Base-by-base conservation (phyloP, 176 grass and related monocot genomes). In the Carex pumila region DNA sequence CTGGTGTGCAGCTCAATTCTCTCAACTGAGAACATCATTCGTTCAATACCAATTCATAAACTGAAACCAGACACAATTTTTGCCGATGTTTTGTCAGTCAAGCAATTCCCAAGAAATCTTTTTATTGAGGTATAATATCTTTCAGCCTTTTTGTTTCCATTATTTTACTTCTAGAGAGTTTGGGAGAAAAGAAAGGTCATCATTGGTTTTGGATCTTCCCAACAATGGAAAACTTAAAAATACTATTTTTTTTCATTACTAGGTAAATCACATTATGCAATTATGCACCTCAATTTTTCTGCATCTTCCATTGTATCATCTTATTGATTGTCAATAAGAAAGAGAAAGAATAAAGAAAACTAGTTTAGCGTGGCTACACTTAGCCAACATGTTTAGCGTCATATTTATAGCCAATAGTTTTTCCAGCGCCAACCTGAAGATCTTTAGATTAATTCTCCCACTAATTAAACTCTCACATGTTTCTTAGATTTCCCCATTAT, bases 1-100 rank as follows among this genome's bases (percentile, higher is more conserved):
- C 72, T 94, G 54, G 45, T 94, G 21, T 92, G 92, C 81, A 94
- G 90, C 79, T 94, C 92, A 56, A 94, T 92, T 82, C 84, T 94
- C 32, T 94, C 92, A 13, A 92, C 84, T 0, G 90, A 92, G 84
- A 6, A 34, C 47, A 85, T 94, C 84, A 77, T 92, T 45, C 90
- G 86, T 2, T 39, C 85, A 11, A 85, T 87, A 50, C 90, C 88
- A 12, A 80, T 92, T 82, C 68, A 84, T 65, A 88, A 83, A 79
- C 76, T 94, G 74, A 87, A 87, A 65, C 90, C 77, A 1, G 86
- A 88, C 70, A 87, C 92, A 53, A 84, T 94, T 80, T 79, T 94
- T 61, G 90, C 92, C 54, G 90, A 92, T 61, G 88, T 94, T 77
- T 87, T 92, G 56, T 94, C 90, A 19, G 90, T 94, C 65, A 94